Evolutionary conservation across 176 grass and related monocot species (phyloP).

Genomic region (Juncus inflexus): DNA sequence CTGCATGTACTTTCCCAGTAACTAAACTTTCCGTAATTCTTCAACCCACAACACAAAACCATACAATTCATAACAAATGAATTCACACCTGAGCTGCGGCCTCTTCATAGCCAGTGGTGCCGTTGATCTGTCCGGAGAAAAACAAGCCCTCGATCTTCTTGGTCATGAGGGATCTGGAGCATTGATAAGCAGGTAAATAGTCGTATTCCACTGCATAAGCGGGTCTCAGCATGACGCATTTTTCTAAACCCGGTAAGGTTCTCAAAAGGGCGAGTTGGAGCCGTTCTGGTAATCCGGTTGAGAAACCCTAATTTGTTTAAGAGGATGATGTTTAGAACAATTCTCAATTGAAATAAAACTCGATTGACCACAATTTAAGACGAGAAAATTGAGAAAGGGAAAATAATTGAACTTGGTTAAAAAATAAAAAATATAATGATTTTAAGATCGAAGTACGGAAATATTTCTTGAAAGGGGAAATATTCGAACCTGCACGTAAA

Average conservation of each 20-base stretch:
- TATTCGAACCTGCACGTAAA: constrained; percentile 75
- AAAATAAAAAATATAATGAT: not conserved
- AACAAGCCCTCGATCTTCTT: constrained; percentile 88
- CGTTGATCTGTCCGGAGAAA: constrained; percentile 99
- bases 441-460: too few species aligned
- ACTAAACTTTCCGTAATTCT: too few species aligned
- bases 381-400: too few species aligned
- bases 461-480: not conserved
- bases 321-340: constrained; percentile 9
- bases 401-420: constrained; percentile 8
- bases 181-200: constrained; percentile 84
- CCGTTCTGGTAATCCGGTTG: constrained; percentile 88
- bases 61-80: not conserved
- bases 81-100: constrained; percentile 73
- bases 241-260: constrained; percentile 91
- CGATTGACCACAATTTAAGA: too few species aligned
- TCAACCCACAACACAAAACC: too few species aligned
- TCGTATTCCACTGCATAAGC: constrained; percentile 99
- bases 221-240: constrained; percentile 88
- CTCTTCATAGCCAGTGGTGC: constrained; percentile 99
- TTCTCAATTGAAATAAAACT: not conserved
- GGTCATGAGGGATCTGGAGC: constrained; percentile 99
- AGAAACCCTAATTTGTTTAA: constrained; percentile 59
- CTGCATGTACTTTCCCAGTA: too few species aligned
- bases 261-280: constrained; percentile 75